Conservation (phyloP, 2,329 filamentous ascomycete species). For the Ceratocystis huliohia region DNA sequence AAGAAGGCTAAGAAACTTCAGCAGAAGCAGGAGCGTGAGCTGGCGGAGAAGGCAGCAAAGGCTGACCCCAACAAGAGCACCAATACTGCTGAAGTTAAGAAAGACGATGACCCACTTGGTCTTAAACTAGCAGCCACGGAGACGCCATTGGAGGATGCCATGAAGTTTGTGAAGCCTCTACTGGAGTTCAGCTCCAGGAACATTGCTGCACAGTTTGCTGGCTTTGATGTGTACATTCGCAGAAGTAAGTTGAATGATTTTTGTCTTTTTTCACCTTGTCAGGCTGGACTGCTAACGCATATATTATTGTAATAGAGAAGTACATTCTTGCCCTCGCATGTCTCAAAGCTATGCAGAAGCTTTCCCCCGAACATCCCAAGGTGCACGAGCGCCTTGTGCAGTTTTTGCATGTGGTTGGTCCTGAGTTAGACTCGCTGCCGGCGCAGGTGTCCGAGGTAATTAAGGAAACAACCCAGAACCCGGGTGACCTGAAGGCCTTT, state of each 20-base stretch:
- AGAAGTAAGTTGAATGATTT: constrained; percentile 49
- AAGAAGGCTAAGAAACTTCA: constrained; percentile 80
- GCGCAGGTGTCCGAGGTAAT: constrained; percentile 56
- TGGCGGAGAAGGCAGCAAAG: constrained; percentile 64
- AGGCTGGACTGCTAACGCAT: neutral
- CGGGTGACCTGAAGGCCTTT: constrained; percentile 42
- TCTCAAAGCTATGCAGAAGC: constrained; percentile 56
- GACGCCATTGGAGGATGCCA: constrained; percentile 71
- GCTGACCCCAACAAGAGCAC: constrained; percentile 71
- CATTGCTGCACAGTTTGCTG: constrained; percentile 68
- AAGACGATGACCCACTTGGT: constrained; percentile 79
- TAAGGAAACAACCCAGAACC: constrained; percentile 44
- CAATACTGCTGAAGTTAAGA: constrained; percentile 61
- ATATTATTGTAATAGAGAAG: constrained; percentile 47
- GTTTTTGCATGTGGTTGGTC: constrained; percentile 51
- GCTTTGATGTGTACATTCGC: constrained; percentile 81
- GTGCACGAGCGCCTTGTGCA: constrained; percentile 63
- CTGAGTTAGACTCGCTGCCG: constrained; percentile 46
- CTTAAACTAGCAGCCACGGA: constrained; percentile 66
- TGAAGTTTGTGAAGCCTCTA: constrained; percentile 72
- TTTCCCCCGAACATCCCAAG: constrained; percentile 57
- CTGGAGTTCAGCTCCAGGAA: constrained; percentile 71
- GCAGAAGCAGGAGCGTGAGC: constrained; percentile 54
- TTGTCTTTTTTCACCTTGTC: too few species aligned
- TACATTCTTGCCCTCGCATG: constrained; percentile 78